Base-by-base conservation (phyloP, 163 green algal genomes). In the Scenedesmus sp. region DNA sequence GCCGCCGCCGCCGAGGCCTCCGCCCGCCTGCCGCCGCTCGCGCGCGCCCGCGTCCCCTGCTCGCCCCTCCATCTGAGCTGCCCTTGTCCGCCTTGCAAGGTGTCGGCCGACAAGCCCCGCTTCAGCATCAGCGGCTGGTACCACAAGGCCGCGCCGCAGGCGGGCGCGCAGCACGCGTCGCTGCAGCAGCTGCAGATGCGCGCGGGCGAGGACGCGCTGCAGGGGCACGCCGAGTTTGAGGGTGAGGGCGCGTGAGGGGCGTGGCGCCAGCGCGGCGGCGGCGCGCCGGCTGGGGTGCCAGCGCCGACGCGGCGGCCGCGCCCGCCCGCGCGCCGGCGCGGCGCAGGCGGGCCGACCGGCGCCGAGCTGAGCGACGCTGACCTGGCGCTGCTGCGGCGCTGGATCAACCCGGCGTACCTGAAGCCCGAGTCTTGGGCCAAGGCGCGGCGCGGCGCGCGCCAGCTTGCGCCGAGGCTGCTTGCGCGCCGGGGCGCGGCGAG, bases 81-180 rank as follows among this genome's bases (percentile, higher is more conserved):
- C n/a, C n/a, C n/a, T n/a, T n/a, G n/a, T n/a, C n/a, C n/a, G n/a
- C n/a, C n/a, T n/a, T n/a, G n/a, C n/a, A n/a, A n/a, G n/a, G n/a
- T n/a, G 11, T 70, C 85, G 3, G 33, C 66, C 10, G 82, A 89
- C 58, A 94, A 94, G 80, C 90, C 92, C 17, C 86, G 93, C 56
- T 88, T 97, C 83, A 90, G 77, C 81, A 94, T 97, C 78, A 92
- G 89, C 53, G 94, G 94, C 17, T 98, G 94, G 94, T 97, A 93
- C 86, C 94, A 98, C 87, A 73, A 75, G 1, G 62, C 64, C 7
- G 31, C 36, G 11, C 75, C 88, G 31, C 89, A 89, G 7, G 54
- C 84, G 44, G 73, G 76, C 24, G 50, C 44, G 15, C 77, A 90
- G 36, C 71, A 91, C 74, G 92, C 94, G 2, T 93, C 90, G 0